Evolutionary conservation across 257 asterid genomes (phyloP), one percentile per base, ranked within the genome.

Genomic region (Nicotiana obtusifolia): DNA sequence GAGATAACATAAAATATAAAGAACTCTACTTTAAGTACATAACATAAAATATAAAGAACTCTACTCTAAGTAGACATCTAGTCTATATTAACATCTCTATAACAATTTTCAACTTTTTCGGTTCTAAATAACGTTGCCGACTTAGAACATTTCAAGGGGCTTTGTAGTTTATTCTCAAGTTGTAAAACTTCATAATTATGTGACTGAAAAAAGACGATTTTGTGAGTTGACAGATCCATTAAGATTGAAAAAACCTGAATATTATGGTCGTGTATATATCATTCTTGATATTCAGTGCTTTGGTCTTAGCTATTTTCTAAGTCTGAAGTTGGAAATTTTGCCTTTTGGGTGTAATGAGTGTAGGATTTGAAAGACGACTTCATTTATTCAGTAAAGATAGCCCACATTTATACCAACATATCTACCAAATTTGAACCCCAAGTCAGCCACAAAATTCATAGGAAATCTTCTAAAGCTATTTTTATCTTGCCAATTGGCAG

Each of bases 221-320:
- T 22, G 11, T 22, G 30, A 22, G 78, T 73, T 73, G 78, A 73
- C 22, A 47, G 41, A 73, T 73, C 78, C 61, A 73, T 24, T 47
- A 71, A 31, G 0, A 44, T 71, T 44, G 78, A 69, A 69, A 5
- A 69, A n/a, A 9, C 13, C 13, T 20, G 59, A 41, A 41, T 20
- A 20, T 20, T 20, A 10, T 68, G 52, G 78, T 73, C 78, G 26
- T 73, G 61, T n/a, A 20, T 69, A 37, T 20, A n/a, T 7, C 19
- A 37, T 69, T 69, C 11, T n/a, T 69, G 5, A 47, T 44, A 73
- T 15, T 47, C 15, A 73, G 78, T 73, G 78, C 61, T 47, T 47
- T 73, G 78, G 78, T 73, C 78, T 71, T 22, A 14, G 22, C 57
- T 69, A 44, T 73, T 73, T 73, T 5, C 78, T 7, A 14, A 73